Percentiles rank a stretch among this genome's conserved stretches.
phyloP scores from a whole-genome alignment of 1,139 yeast species.

The Zygoascus meyerae region DNA sequence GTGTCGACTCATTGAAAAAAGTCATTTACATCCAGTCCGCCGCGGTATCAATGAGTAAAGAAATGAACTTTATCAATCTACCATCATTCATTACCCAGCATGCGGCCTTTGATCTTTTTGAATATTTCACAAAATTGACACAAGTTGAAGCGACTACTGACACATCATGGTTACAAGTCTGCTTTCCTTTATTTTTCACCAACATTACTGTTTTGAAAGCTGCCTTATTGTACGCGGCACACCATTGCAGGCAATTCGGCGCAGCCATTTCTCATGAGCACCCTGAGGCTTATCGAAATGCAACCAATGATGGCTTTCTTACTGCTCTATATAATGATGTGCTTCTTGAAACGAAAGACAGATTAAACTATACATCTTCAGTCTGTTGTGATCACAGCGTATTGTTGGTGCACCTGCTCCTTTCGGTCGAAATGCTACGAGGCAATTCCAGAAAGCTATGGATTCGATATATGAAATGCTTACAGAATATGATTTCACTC shows the following conservation, averaged over 20 bases:
- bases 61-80: conserved; percentile 1
- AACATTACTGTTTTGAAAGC: conserved; percentile 4
- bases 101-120: background rate
- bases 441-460: background rate
- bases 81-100: conserved; percentile 2
- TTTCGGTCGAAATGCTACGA: conserved; percentile 1
- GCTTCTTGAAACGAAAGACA: conserved; percentile 3
- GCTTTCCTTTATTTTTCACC: conserved; percentile 2
- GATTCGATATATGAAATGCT: conserved; percentile 1
- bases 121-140: background rate
- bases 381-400: conserved; percentile 7
- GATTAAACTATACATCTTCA: conserved; percentile 3
- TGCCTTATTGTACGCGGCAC: background rate
- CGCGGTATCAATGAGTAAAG: conserved; percentile 2
- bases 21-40: conserved; percentile 3
- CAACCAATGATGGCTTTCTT: background rate
- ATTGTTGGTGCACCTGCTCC: background rate
- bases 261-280: background rate
- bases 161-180: conserved; percentile 2
- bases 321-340: conserved; percentile 1
- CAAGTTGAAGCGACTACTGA: background rate
- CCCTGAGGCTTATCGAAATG: background rate
- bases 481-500: conserved; percentile 5
- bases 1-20: background rate
- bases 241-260: conserved; percentile 3